These are phyloP conservation scores for Mentha longifolia DNA, from an alignment of 257 asterid genomes.

Conservation along the genomic window DNA sequence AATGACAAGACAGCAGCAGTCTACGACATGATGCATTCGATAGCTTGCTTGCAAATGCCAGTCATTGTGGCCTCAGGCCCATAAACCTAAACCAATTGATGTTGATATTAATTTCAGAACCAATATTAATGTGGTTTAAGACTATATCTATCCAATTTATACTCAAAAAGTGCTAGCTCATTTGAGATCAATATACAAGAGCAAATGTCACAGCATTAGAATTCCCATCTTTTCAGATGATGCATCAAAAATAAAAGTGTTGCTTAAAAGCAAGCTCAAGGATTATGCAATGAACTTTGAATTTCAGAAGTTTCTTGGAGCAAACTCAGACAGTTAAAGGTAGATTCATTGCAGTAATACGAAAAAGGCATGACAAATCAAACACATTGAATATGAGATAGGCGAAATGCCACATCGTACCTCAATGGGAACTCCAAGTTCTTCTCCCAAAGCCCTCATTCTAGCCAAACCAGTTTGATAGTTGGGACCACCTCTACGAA, in stretches of 20 bases:
- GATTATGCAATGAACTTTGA: not conserved
- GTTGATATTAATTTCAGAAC: not conserved
- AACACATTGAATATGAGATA: not conserved
- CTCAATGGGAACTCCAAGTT: conserved; percentile 82
- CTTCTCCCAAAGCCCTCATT: conserved; percentile 84
- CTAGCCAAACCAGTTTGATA: conserved; percentile 84
- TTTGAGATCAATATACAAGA: not conserved
- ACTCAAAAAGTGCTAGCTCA: not conserved
- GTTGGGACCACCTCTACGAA: conserved; percentile 94
- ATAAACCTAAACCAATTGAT: conserved; percentile 56
- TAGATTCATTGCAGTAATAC: not conserved
- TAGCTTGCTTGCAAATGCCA: conserved; percentile 83
- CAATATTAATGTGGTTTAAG: not conserved
- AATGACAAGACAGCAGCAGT: not conserved
- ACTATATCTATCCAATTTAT: not conserved
- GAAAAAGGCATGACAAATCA: not conserved
- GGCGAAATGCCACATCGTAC: conserved; percentile 42
- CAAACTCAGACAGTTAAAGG: not conserved
- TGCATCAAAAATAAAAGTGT: too few species aligned
- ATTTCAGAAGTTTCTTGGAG: not conserved
- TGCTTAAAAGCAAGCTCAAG: not conserved
- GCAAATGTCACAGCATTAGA: too few species aligned
- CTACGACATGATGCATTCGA: conserved; percentile 73
- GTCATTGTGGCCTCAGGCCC: conserved; percentile 97
- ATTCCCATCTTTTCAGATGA: too few species aligned